Evolutionary conservation across 176 grass and related monocot genomes (phyloP).

Genomic region (Thalia dealbata): DNA sequence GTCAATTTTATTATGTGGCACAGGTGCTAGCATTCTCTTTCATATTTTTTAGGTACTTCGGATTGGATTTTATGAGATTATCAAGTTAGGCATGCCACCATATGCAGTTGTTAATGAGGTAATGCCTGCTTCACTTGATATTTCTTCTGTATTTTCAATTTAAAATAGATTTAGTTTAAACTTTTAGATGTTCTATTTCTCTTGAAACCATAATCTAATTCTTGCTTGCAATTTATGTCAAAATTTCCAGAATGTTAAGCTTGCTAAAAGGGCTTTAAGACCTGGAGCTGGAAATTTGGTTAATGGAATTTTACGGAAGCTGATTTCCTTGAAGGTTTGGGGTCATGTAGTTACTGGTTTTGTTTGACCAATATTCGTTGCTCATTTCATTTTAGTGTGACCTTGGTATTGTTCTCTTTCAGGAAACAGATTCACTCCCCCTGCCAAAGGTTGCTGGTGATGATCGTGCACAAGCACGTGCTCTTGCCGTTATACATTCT

Average conservation of each 20-base stretch:
- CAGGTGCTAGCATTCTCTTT: neutral
- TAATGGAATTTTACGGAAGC: conserved; percentile 81
- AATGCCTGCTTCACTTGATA: too few relatives aligned
- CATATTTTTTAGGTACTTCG: conserved; percentile 69
- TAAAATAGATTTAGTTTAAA: neutral
- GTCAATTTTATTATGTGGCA: neutral
- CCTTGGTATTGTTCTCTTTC: conserved; percentile 20
- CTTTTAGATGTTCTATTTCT: neutral
- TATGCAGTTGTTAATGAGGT: conserved; percentile 95
- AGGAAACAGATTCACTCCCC: conserved; percentile 83
- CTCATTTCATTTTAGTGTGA: conserved; percentile 21
- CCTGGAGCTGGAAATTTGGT: conserved; percentile 89
- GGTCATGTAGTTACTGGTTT: conserved; percentile 18
- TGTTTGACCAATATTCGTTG: conserved; percentile 18
- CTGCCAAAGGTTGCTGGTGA: conserved; percentile 77
- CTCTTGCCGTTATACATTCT: conserved; percentile 81
- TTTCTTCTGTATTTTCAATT: neutral
- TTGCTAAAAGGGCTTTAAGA: conserved; percentile 86
- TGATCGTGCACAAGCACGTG: conserved; percentile 75
- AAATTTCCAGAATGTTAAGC: conserved; percentile 74
- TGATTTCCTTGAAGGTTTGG: conserved; percentile 59
- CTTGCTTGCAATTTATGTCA: conserved; percentile 2
- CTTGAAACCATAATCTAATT: neutral
- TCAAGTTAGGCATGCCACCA: conserved; percentile 69
- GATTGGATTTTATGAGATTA: conserved; percentile 83